Base-by-base conservation (phyloP, 1,284 basidiomycete genomes). In the Malassezia arunalokei region DNA sequence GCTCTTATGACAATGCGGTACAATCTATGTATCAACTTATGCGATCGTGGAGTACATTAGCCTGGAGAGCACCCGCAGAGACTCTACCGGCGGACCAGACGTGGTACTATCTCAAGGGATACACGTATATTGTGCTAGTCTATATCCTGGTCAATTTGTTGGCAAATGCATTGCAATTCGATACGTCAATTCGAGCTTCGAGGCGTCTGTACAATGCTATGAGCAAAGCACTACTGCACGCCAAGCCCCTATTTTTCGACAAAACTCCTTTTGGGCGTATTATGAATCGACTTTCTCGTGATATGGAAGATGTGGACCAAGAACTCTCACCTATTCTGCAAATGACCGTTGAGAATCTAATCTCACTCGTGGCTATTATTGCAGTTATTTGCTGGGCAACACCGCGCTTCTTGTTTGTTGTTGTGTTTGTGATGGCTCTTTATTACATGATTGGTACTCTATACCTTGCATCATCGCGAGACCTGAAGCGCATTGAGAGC, bases 201-300 rank as follows among this genome's bases (percentile, higher is more conserved):
- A 49, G 59, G 24, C 46, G 43, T 11, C 57, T 73, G 49, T 71
- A 73, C 47, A 51, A 58, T 28, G 54, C 76, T 37, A 79, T 98
- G 43, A 78, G 96, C 38, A 83, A 89, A 69, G 76, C 83, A 0
- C 83, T 96, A 8, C 76, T 98, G 1, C 90, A 90, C 63, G 89
- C 91, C 1, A 83, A 46, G 46, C 68, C 67, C 30, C 61, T 62
- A n/a, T 71, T 65, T 55, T 71, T 68, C 35, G 68, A 71, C 51
- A 59, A 62, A 37, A 70, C 69, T 29, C 69, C 69, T 9, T 61
- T 71, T 24, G 70, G 71, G 3, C 59, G 71, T 9, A 66, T 74
- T 45, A 70, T 71, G 57, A 73, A 73, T 54, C 62, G 71, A 28
- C 58, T 72, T 8, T 66, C 64, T 17, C 68, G 68, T 55, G 72